A percentile compares a stretch with the other conserved stretches of the same genome.
Evolutionary conservation across 176 grass and related monocot species (phyloP).

Genomic region (Zoysia pacifica): DNA sequence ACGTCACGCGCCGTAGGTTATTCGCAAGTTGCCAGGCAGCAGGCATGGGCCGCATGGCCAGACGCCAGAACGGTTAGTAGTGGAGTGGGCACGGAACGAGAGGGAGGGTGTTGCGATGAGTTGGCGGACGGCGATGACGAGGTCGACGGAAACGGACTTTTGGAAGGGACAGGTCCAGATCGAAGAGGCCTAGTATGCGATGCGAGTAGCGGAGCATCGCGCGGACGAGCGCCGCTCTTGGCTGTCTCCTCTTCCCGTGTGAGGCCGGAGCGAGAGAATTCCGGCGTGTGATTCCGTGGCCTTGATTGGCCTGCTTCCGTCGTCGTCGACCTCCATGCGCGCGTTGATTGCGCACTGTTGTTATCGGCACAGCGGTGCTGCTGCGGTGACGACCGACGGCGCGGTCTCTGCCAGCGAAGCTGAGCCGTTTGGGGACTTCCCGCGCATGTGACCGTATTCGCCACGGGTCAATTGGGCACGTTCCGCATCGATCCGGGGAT

Average conservation of each 20-base stretch:
- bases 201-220: neutral
- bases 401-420: too few relatives aligned
- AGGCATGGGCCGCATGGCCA: too few relatives aligned
- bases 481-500: neutral
- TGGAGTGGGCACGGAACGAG: slow-evolving; percentile 42
- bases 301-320: neutral
- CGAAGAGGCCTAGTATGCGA: neutral
- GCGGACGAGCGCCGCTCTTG: neutral
- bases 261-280: neutral
- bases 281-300: slow-evolving; percentile 6
- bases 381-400: too few relatives aligned
- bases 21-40: slow-evolving; percentile 18
- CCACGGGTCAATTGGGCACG: neutral
- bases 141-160: slow-evolving; percentile 33
- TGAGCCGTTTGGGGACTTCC: neutral
- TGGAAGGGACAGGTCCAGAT: slow-evolving; percentile 9
- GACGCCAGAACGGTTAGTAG: neutral
- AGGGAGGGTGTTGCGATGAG: neutral
- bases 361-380: neutral
- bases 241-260: too few relatives aligned
- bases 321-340: neutral
- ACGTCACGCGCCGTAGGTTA: neutral
- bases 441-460: neutral
- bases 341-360: neutral
- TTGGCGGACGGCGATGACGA: slow-evolving; percentile 40